These are phyloP conservation scores for Posidonia oceanica DNA, from an alignment of 116 monocot species.

Conservation along the genomic window DNA sequence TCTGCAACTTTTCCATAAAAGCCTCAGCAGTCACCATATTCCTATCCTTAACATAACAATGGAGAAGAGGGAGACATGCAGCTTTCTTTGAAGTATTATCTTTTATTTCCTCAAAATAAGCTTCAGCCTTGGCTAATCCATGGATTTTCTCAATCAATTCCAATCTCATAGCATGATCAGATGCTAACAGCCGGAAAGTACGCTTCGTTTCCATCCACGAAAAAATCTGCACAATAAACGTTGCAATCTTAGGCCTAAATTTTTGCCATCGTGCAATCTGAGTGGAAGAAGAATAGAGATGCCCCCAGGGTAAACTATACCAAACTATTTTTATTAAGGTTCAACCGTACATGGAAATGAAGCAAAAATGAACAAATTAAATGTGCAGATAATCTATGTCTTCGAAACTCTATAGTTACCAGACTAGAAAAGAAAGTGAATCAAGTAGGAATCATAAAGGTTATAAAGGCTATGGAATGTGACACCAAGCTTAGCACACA, in stretches of 20 bases:
- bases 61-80: slow-evolving; percentile 62
- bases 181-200: slow-evolving; percentile 19
- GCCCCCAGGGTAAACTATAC: too few species aligned
- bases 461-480: too few species aligned
- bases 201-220: slow-evolving; percentile 35
- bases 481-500: too few species aligned
- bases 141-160: slow-evolving; percentile 50
- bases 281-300: too few species aligned
- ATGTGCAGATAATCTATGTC: too few species aligned
- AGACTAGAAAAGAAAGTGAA: too few species aligned
- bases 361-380: too few species aligned
- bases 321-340: too few species aligned
- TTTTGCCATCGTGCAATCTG: background rate
- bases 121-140: slow-evolving; percentile 43
- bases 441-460: too few species aligned
- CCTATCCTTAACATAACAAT: slow-evolving; percentile 44
- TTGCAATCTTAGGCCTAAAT: background rate
- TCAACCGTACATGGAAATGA: too few species aligned
- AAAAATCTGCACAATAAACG: slow-evolving; percentile 38
- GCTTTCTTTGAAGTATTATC: slow-evolving; percentile 29
- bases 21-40: slow-evolving; percentile 47
- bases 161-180: slow-evolving; percentile 50
- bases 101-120: slow-evolving; percentile 41
- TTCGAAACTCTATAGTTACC: too few species aligned
- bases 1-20: slow-evolving; percentile 41